Evolutionary conservation across 371 early-diverging fungal genomes (phyloP).

Genomic region (Lichtheimia ramosa): DNA sequence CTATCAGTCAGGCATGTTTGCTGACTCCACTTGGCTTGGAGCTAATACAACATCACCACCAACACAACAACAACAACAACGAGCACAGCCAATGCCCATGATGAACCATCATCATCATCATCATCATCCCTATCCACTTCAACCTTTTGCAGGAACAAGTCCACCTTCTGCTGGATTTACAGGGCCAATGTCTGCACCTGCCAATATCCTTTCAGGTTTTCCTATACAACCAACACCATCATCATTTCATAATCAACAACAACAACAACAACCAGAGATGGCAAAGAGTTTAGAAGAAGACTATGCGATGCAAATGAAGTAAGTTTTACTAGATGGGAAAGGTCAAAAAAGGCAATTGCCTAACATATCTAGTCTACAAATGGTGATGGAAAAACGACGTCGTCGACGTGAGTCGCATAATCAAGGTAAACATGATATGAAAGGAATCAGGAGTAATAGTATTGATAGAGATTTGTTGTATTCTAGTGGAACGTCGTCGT

Average conservation of each 20-base stretch:
- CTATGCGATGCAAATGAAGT: conserved; percentile 42
- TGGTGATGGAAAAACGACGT: conserved; percentile 79
- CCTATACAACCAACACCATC: not conserved
- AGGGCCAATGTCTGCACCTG: conserved; percentile 44
- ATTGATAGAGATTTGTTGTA: conserved; percentile 6
- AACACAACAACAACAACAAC: conserved; percentile 3
- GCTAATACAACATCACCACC: conserved; percentile 2
- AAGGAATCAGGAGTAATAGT: no score
- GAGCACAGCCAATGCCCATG: not conserved
- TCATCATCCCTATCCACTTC: conserved; percentile 1
- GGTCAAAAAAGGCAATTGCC: not conserved
- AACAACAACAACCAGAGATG: conserved; percentile 11
- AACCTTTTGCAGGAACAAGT: not conserved
- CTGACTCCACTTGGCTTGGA: not conserved
- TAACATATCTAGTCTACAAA: conserved; percentile 30
- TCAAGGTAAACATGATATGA: conserved; percentile 55
- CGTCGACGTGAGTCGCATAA: conserved; percentile 95
- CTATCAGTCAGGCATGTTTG: conserved; percentile 17
- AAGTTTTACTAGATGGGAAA: conserved; percentile 11
- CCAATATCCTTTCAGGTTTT: conserved; percentile 24
- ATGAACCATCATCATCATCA: not conserved
- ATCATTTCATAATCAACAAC: not conserved
- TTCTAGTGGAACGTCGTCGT: conserved; percentile 87
- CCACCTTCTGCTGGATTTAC: conserved; percentile 10
- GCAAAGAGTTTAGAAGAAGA: conserved; percentile 44